These are phyloP conservation scores for Cyamopsis tetragonoloba DNA, from an alignment of 306 rosid species.

Conservation along the genomic window DNA sequence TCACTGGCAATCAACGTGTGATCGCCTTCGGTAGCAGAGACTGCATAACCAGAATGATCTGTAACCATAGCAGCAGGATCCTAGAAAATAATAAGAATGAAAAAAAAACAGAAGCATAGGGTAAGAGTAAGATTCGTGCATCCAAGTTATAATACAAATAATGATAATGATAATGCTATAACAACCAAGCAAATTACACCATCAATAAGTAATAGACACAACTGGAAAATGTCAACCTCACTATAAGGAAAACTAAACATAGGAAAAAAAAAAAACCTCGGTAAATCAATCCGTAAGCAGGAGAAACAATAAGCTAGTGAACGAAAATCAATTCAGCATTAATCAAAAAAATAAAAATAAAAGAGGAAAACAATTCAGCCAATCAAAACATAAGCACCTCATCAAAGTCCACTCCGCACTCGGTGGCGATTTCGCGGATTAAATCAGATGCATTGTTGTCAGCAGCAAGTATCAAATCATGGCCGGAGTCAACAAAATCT, in stretches of 20 bases:
- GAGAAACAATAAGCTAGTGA: no score
- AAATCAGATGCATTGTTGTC: slow-evolving; percentile 83
- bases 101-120: background rate
- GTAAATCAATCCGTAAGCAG: no score
- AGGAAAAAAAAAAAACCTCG: background rate
- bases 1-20: slow-evolving; percentile 90
- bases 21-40: slow-evolving; percentile 76
- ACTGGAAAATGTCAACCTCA: background rate
- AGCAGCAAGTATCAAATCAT: slow-evolving; percentile 78
- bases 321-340: background rate
- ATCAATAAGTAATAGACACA: background rate
- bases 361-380: no score
- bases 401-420: slow-evolving; percentile 93
- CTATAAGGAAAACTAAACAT: background rate
- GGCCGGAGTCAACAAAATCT: slow-evolving; percentile 96
- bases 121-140: background rate
- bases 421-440: slow-evolving; percentile 74
- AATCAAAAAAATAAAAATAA: no score
- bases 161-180: no score
- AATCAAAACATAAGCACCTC: slow-evolving; percentile 56
- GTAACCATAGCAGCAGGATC: slow-evolving; percentile 70
- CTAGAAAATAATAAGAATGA: slow-evolving; percentile 34
- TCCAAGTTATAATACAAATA: slow-evolving; percentile 13
- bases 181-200: slow-evolving; percentile 10
- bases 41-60: slow-evolving; percentile 85